Base-by-base conservation (phyloP, 2,329 filamentous ascomycete species). In the Alternaria postmessia region DNA sequence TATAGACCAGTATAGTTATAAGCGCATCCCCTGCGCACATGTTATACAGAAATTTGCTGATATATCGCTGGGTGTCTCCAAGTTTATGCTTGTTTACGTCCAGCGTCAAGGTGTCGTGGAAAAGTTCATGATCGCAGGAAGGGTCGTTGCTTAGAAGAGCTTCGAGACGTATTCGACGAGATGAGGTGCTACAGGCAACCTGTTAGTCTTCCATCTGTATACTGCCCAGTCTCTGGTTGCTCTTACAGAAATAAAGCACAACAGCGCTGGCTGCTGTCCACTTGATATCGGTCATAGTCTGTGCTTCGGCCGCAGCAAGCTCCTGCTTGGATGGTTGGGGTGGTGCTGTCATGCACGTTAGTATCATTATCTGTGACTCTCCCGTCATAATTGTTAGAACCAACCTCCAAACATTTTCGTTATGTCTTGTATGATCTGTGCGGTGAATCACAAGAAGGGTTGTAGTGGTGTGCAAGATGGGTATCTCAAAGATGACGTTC, bases 201-300 rank as follows among this genome's bases (percentile, higher is more conserved):
- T 26, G 39, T 26, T 30, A 41, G 18, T 51, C 51, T 28, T 42
- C 26, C 18, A 1, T 9, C 26, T n/a, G 1, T 20, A 24, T 3
- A 24, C 14, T 46, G 11, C 7, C 12, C 38, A 32, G 7, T 20
- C 7, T n/a, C 28, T 18, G 2, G 12, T 12, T 34, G n/a, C 30
- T 44, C 90, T 58, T 87, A 95, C 92, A 92, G 62, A 95, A 81
- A 77, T 94, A 94, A 49, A 95, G 85, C 51, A 91, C 79, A 39
- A 89, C 83, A 64, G 88, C 89, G 16, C 88, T 87, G 39, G 87
- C 85, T 56, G 89, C 75, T 63, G 90, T 90, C 71, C 84, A 85
- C 81, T 91, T 88, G 68, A 94, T 82, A 51, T 89, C 90, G 69
- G 85, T 83, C 72, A 82, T 82, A 51, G 91, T 91, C 77, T 90